Evolutionary conservation across 805 yeast species (phyloP).

Genomic region (Pichia nanzhaoensis): DNA sequence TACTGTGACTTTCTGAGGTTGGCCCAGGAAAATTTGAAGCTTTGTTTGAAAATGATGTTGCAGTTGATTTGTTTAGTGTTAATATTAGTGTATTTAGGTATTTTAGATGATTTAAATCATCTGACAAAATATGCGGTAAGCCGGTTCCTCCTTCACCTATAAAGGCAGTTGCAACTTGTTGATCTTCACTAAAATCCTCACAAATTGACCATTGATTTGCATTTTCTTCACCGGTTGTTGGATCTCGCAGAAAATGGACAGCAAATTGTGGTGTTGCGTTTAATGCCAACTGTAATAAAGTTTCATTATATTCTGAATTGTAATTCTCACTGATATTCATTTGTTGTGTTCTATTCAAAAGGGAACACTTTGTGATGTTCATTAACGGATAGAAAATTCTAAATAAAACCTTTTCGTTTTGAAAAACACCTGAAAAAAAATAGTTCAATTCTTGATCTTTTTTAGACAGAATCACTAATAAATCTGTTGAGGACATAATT

Average conservation of each 20-base stretch:
- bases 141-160: slow-evolving; percentile 51
- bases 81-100: slow-evolving; percentile 29
- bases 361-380: slow-evolving; percentile 52
- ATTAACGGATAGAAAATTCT: slow-evolving; percentile 65
- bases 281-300: slow-evolving; percentile 29
- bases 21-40: slow-evolving; percentile 2
- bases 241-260: slow-evolving; percentile 59
- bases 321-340: slow-evolving; percentile 18
- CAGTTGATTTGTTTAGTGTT: slow-evolving; percentile 24
- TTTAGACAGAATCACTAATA: slow-evolving; percentile 62
- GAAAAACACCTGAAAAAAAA: slow-evolving; percentile 68
- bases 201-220: slow-evolving; percentile 72
- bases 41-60: slow-evolving; percentile 28
- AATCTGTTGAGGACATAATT: slow-evolving; percentile 62
- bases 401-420: slow-evolving; percentile 60
- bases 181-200: slow-evolving; percentile 80
- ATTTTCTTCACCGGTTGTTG: slow-evolving; percentile 36
- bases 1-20: slow-evolving; percentile 4
- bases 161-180: slow-evolving; percentile 67
- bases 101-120: slow-evolving; percentile 33
- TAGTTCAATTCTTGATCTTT: slow-evolving; percentile 69
- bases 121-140: slow-evolving; percentile 64
- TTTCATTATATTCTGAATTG: slow-evolving; percentile 32
- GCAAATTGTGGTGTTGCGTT: slow-evolving; percentile 68
- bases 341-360: slow-evolving; percentile 36